Evolutionary conservation across 2,329 filamentous ascomycete species (phyloP).

Genomic region (Sporothrix variecibatus): DNA sequence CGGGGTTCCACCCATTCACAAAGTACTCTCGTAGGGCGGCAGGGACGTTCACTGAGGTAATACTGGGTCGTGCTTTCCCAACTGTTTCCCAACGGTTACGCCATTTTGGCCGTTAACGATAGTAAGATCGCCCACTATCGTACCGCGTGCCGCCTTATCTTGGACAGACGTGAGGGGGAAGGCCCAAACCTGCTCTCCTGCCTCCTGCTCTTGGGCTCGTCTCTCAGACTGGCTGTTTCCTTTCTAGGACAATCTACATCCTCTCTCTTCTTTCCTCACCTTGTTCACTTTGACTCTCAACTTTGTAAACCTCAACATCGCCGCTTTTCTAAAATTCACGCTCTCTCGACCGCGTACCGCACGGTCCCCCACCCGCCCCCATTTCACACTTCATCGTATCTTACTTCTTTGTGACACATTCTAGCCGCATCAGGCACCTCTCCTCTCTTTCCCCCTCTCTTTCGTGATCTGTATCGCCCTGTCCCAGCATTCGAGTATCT

Average conservation of each 20-base stretch:
- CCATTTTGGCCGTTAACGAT: slow-evolving; percentile 8
- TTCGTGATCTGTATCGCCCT: neutral
- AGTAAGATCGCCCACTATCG: slow-evolving; percentile 8
- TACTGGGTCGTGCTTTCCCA: neutral
- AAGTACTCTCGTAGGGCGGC: neutral
- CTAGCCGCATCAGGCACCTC: neutral
- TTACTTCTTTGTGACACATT: neutral
- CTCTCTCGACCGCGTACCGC: neutral
- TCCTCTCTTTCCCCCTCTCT: neutral
- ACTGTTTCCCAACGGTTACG: neutral
- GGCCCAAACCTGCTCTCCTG: slow-evolving; percentile 8
- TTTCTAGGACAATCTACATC: neutral
- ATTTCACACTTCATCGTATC: neutral
- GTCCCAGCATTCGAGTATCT: neutral
- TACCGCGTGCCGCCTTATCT: slow-evolving; percentile 24
- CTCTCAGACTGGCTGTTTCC: neutral
- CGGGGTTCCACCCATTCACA: slow-evolving; percentile 16
- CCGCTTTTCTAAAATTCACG: neutral
- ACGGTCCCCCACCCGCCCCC: neutral
- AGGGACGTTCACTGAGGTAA: neutral
- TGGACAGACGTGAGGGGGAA: slow-evolving; percentile 3
- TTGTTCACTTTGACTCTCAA: neutral
- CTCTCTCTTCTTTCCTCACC: neutral
- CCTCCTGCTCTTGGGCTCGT: neutral
- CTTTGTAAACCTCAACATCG: neutral